Percentiles rank a stretch among this genome's conserved stretches.
Conservation (phyloP, 2,329 filamentous ascomycete species). For the Apiospora sp. region DNA sequence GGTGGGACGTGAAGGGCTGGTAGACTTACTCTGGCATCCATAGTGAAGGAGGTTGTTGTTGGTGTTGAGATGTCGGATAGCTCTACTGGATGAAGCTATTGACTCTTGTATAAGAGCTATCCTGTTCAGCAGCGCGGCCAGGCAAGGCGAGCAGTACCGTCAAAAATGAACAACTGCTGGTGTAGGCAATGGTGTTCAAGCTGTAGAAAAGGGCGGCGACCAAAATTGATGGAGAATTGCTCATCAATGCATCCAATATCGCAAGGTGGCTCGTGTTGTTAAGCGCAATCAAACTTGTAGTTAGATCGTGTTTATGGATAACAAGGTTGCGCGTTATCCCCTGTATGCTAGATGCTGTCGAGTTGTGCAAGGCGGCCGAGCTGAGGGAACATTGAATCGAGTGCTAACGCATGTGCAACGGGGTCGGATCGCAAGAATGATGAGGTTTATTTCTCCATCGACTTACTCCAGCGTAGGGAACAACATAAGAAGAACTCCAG, state of each 20-base stretch:
- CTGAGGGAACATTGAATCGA: neutral
- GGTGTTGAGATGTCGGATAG: slow-evolving; percentile 24
- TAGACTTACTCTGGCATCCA: slow-evolving; percentile 25
- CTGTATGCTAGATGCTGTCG: slow-evolving; percentile 2
- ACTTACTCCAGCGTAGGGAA: neutral
- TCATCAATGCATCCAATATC: slow-evolving; percentile 21
- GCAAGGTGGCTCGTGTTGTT: slow-evolving; percentile 21
- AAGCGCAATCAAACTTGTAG: slow-evolving; percentile 22
- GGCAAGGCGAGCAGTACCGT: slow-evolving; percentile 20
- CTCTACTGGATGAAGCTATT: slow-evolving; percentile 22
- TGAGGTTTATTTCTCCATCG: slow-evolving; percentile 2
- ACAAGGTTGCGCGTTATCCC: slow-evolving; percentile 20
- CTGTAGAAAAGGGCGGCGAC: slow-evolving; percentile 17
- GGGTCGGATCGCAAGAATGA: neutral
- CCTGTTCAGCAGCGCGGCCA: slow-evolving; percentile 13
- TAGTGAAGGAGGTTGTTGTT: slow-evolving; percentile 16
- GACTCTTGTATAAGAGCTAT: slow-evolving; percentile 20
- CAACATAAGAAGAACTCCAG: slow-evolving; percentile 3
- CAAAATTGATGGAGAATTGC: slow-evolving; percentile 18
- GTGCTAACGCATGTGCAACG: slow-evolving; percentile 16
- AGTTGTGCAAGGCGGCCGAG: slow-evolving; percentile 12
- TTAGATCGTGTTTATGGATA: slow-evolving; percentile 22
- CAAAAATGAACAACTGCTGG: slow-evolving; percentile 13
- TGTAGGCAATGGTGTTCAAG: slow-evolving; percentile 5
- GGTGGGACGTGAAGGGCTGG: neutral